Evolutionary conservation across 208 protist species (phyloP).

Genomic region (Crithidia mellificae): DNA sequence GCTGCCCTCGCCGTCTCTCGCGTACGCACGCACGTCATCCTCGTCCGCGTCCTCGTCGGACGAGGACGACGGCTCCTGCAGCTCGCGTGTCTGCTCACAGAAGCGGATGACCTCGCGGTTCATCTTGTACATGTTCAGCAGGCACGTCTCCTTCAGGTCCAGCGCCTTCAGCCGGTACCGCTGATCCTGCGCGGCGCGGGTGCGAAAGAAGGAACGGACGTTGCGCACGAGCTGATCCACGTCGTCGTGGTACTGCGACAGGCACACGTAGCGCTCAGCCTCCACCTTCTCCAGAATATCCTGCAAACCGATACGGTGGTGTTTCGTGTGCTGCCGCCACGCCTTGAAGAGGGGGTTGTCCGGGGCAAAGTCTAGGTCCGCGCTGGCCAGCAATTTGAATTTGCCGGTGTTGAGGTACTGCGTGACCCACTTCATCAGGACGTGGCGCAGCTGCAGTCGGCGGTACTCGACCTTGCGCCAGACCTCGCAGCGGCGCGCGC

Average conservation of each 20-base stretch:
- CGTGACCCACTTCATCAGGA: constrained; percentile 72
- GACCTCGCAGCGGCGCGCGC: constrained; percentile 28
- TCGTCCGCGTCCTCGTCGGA: constrained; percentile 18
- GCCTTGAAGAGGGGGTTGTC: constrained; percentile 48
- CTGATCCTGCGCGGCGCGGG: constrained; percentile 50
- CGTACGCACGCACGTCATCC: neutral
- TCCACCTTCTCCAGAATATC: constrained; percentile 81
- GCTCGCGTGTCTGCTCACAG: constrained; percentile 72
- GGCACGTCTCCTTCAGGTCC: constrained; percentile 77
- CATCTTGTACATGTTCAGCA: constrained; percentile 85
- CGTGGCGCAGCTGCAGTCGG: constrained; percentile 79
- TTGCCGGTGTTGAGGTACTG: constrained; percentile 68
- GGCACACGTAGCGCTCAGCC: constrained; percentile 69
- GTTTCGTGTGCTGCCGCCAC: constrained; percentile 64
- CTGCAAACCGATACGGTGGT: constrained; percentile 54
- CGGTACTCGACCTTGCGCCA: constrained; percentile 83
- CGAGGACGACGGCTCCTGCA: constrained; percentile 52
- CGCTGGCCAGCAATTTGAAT: constrained; percentile 64
- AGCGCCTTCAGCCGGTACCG: constrained; percentile 70
- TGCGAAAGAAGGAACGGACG: constrained; percentile 81
- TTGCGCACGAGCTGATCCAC: constrained; percentile 77
- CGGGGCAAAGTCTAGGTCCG: constrained; percentile 68
- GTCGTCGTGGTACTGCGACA: constrained; percentile 89
- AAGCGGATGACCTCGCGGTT: constrained; percentile 75
- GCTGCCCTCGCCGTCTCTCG: neutral